These are phyloP conservation scores for Acacia concinna DNA, from an alignment of 331 rosid species.

Conservation along the genomic window DNA sequence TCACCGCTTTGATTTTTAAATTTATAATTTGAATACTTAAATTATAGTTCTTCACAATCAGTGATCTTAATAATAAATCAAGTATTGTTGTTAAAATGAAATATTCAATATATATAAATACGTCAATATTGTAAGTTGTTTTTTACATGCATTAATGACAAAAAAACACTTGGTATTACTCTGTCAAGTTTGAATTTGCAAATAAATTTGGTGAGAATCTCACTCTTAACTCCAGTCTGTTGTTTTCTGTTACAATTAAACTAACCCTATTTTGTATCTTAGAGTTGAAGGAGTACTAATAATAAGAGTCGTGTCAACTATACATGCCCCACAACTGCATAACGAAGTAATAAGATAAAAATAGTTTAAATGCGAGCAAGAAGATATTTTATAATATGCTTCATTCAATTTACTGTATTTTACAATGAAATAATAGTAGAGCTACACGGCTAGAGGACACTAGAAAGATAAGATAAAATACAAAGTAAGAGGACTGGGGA, in stretches of 20 bases:
- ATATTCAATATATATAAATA: background rate
- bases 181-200: background rate
- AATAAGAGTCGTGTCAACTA: background rate
- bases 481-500: background rate
- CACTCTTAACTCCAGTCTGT: background rate
- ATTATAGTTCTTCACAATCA: too few species aligned
- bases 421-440: background rate
- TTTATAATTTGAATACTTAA: too few species aligned
- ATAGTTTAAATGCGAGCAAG: background rate
- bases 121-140: background rate
- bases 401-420: slow-evolving; percentile 18
- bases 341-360: too few species aligned
- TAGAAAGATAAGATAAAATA: background rate
- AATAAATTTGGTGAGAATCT: background rate
- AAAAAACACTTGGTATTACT: background rate
- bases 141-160: background rate
- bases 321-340: too few species aligned
- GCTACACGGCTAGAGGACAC: slow-evolving; percentile 8
- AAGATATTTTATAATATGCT: background rate
- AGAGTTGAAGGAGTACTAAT: background rate
- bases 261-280: background rate
- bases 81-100: background rate
- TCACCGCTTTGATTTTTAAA: too few species aligned
- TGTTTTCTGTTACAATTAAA: background rate
- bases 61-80: too few species aligned